Evolutionary conservation across 1,284 basidiomycete genomes (phyloP).

Genomic region (Trametes polyzona): DNA sequence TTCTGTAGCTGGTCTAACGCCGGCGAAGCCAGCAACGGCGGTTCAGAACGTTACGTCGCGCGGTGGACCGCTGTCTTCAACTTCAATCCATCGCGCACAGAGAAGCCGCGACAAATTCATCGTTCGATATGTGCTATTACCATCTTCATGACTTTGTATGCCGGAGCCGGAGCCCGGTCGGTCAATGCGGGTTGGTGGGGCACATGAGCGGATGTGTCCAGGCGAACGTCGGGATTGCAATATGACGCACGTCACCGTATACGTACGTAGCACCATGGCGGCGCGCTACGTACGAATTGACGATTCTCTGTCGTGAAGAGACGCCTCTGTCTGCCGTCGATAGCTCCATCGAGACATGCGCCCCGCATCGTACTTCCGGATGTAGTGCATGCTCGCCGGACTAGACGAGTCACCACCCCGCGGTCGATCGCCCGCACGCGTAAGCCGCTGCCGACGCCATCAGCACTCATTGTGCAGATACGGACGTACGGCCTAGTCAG

Average conservation of each 20-base stretch:
- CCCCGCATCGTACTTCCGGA: not conserved
- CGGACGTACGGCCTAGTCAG: not conserved
- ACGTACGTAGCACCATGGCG: too few species aligned
- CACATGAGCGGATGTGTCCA: not conserved
- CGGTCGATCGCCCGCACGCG: not conserved
- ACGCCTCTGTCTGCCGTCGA: too few species aligned
- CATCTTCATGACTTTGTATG: too few species aligned
- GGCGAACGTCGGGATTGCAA: not conserved
- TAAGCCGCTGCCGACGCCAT: too few species aligned
- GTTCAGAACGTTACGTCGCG: too few species aligned
- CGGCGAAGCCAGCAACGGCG: not conserved
- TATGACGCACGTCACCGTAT: not conserved
- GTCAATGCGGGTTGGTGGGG: not conserved
- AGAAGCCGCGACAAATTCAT: not conserved
- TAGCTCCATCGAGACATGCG: not conserved
- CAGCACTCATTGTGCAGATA: too few species aligned
- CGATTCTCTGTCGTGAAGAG: too few species aligned
- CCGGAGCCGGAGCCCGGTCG: not conserved
- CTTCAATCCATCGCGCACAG: not conserved
- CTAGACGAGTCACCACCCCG: not conserved
- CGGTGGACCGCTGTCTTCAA: too few species aligned
- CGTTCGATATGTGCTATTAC: not conserved
- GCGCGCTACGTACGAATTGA: too few species aligned
- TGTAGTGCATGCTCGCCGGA: not conserved
- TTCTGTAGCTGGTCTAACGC: not conserved